phyloP scores from a whole-genome alignment of 139 green algal species.

The Chlorella sp. region DNA sequence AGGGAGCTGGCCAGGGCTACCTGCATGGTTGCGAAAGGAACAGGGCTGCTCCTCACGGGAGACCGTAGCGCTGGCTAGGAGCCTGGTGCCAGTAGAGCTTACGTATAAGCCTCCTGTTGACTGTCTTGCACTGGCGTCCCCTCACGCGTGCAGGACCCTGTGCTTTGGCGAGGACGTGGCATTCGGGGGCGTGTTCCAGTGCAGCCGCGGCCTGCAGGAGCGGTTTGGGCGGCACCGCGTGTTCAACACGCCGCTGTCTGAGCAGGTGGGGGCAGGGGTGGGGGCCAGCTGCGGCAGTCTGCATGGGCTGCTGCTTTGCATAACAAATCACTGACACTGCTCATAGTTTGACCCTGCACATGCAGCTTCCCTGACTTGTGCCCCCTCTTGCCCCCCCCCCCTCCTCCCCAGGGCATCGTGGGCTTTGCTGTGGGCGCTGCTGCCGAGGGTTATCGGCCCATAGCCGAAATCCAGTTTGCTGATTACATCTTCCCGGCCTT shows the following conservation, averaged over 20 bases:
- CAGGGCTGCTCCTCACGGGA: too few species aligned
- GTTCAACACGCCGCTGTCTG: constrained; percentile 95
- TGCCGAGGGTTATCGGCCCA: constrained; percentile 72
- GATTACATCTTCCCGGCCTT: constrained; percentile 96
- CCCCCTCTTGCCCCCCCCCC: neutral
- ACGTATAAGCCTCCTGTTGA: too few species aligned
- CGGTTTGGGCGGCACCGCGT: constrained; percentile 80
- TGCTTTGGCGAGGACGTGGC: constrained; percentile 93
- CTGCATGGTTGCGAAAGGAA: too few species aligned
- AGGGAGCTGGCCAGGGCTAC: too few species aligned
- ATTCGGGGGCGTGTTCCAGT: constrained; percentile 95
- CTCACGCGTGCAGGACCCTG: constrained; percentile 57
- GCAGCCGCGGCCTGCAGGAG: constrained; percentile 83
- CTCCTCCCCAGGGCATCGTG: constrained; percentile 82
- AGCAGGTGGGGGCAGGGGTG: constrained; percentile 72
- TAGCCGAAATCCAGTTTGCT: constrained; percentile 66
- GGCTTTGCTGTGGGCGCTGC: constrained; percentile 92
- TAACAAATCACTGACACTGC: neutral
- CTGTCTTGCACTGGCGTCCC: too few species aligned
- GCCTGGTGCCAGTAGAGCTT: too few species aligned
- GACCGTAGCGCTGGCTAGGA: too few species aligned
- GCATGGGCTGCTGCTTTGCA: neutral
- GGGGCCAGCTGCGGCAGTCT: neutral
- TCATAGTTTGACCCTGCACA: neutral
- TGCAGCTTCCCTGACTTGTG: neutral